Base-by-base conservation (phyloP, 306 rosid species). In the Cucumis cinereus region DNA sequence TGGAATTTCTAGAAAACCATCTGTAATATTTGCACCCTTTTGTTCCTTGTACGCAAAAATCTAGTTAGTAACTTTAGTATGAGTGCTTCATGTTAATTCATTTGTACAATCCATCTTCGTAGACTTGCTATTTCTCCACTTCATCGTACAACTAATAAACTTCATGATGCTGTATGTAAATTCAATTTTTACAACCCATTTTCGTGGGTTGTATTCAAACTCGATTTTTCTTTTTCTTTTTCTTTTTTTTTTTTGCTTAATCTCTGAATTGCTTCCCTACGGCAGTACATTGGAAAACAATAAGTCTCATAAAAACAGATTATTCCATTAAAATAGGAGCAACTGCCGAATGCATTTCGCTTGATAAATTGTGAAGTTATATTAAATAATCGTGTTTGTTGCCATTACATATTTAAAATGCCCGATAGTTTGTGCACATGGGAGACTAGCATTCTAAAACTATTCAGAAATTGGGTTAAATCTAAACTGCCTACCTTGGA, bases 1-100 rank as follows among this genome's bases (percentile, higher is more conserved):
- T 92, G 58, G 81, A 88, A 41, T 89, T 92, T 82, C 80, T 90
- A 57, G 92, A 92, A 79, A 87, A 87, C 45, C 83, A 86, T 72
- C 76, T 72, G 61, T 72, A 72, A 10, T 52, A 9, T 28, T 17
- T 52, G 17, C 10, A 17, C 11, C 61, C 43, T 30, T 72, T 19
- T 24, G 24, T 49, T 72, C 47, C 22, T 33, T 17, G 76, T 72
- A 52, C 61, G 47, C 76, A 72, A 50, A 71, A 49, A 20, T 28
- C 61, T 70, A 24, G 55, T 20, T 66, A 43, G 41, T 14, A 23
- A 47, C 9, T 19, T 45, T 26, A 17, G 76, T 28, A 50, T 30
- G 30, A 72, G 15, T 52, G 76, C 60, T 2, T 30, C 76, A 72
- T 72, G 61, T 28, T 19, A 15, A 52, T 72, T 52, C 58, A 70